phyloP scores from a whole-genome alignment of 2,329 filamentous ascomycete species.

The Trichophyton equinum region DNA sequence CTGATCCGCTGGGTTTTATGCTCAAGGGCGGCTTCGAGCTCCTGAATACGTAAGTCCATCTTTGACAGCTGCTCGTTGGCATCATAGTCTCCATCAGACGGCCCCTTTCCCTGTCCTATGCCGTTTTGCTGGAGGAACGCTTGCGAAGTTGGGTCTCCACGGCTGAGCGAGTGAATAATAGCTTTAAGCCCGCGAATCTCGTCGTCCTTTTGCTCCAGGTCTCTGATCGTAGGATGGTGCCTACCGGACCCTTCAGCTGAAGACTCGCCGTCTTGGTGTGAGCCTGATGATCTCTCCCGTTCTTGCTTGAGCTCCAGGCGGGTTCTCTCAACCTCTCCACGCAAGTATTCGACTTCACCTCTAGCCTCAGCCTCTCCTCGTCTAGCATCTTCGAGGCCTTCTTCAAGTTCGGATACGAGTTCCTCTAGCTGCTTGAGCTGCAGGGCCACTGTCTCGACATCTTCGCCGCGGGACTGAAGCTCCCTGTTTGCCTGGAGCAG shows the following conservation, averaged over 20 bases:
- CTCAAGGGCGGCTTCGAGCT: constrained; percentile 61
- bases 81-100: constrained; percentile 36
- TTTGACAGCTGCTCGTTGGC: constrained; percentile 47
- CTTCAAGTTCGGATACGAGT: constrained; percentile 89
- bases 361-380: constrained; percentile 90
- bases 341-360: constrained; percentile 87
- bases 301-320: constrained; percentile 78
- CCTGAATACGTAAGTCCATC: constrained; percentile 67
- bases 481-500: constrained; percentile 73
- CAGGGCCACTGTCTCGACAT: constrained; percentile 79
- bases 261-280: constrained; percentile 38
- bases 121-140: constrained; percentile 21
- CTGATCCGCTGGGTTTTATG: constrained; percentile 63
- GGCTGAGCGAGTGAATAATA: constrained; percentile 89
- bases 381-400: constrained; percentile 87
- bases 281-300: constrained; percentile 63
- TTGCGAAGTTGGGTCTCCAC: constrained; percentile 34
- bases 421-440: constrained; percentile 95
- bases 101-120: constrained; percentile 9
- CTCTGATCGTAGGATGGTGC: constrained; percentile 44
- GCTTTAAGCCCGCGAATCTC: constrained; percentile 95
- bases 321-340: constrained; percentile 87
- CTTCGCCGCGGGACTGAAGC: constrained; percentile 66
- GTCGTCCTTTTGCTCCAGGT: constrained; percentile 87
- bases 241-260: constrained; percentile 12